A percentile compares a stretch with the other conserved stretches of the same genome.
Evolutionary conservation across 2,329 filamentous ascomycete genomes (phyloP).

Genomic region (Cladobotryum protrusum): DNA sequence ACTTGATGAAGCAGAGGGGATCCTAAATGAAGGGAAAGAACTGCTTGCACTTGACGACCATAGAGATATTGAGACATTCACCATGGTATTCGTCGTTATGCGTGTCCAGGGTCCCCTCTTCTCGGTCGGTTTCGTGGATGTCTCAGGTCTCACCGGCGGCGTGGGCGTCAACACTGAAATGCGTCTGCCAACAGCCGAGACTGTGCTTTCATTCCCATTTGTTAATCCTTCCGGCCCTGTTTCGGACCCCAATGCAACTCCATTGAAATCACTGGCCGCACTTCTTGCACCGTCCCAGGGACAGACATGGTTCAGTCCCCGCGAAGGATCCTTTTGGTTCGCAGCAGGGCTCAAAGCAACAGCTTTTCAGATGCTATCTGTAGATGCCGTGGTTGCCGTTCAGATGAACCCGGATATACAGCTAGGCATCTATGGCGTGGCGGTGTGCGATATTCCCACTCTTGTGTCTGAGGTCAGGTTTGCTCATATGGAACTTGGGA

Average conservation of each 20-base stretch:
- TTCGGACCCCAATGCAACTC: background rate
- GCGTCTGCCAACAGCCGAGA: background rate
- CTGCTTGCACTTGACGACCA: too few relatives aligned
- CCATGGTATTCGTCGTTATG: too few relatives aligned
- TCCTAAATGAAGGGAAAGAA: too few relatives aligned
- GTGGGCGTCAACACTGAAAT: background rate
- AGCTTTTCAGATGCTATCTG: slow-evolving; percentile 6
- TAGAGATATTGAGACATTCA: too few relatives aligned
- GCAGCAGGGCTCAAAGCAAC: slow-evolving; percentile 1
- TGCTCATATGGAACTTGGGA: slow-evolving; percentile 22
- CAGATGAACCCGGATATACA: background rate
- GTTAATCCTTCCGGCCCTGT: background rate
- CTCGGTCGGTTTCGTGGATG: background rate
- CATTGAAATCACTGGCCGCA: background rate
- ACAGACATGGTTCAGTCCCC: background rate
- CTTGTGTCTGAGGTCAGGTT: slow-evolving; percentile 5
- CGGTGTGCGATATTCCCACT: background rate
- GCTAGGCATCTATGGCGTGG: background rate
- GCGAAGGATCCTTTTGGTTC: slow-evolving; percentile 3
- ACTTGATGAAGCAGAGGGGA: too few relatives aligned
- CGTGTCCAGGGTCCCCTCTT: background rate
- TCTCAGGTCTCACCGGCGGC: background rate
- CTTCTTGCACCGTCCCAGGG: background rate
- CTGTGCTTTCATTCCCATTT: background rate
- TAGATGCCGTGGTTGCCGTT: background rate